These are phyloP conservation scores for Cladosporium sp. DNA, from an alignment of 2,329 filamentous ascomycete genomes.

Conservation along the genomic window DNA sequence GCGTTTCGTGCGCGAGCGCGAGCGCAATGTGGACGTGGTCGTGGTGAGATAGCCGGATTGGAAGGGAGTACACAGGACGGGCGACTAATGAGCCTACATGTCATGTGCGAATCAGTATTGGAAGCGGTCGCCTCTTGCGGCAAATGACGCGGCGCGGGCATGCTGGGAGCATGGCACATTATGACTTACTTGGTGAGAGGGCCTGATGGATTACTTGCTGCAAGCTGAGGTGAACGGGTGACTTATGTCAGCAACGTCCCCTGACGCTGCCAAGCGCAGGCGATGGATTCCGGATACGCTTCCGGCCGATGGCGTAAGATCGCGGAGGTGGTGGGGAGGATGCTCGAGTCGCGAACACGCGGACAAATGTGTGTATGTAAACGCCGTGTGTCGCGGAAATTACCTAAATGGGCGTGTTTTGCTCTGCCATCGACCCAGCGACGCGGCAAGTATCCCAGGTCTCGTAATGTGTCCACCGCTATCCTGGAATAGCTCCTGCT, in stretches of 20 bases:
- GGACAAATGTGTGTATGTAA: not conserved
- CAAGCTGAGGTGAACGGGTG: not conserved
- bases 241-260: slow-evolving; percentile 1
- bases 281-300: slow-evolving; percentile 1
- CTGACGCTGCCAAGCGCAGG: not conserved
- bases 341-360: not conserved
- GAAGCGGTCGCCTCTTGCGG: not conserved
- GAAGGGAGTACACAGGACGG: not conserved
- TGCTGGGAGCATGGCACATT: not conserved
- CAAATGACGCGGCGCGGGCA: not conserved
- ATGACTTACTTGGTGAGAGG: slow-evolving; percentile 2
- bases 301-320: not conserved
- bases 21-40: not conserved
- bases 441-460: too few species aligned
- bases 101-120: not conserved
- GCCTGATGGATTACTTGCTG: not conserved
- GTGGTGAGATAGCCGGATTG: not conserved
- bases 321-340: not conserved
- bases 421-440: too few species aligned
- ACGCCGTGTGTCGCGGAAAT: not conserved
- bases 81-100: not conserved
- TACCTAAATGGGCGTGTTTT: too few species aligned
- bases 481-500: not conserved
- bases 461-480: not conserved
- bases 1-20: not conserved